Evolutionary conservation across 2,329 filamentous ascomycete genomes (phyloP).

Genomic region (Intubia oerlemansii): DNA sequence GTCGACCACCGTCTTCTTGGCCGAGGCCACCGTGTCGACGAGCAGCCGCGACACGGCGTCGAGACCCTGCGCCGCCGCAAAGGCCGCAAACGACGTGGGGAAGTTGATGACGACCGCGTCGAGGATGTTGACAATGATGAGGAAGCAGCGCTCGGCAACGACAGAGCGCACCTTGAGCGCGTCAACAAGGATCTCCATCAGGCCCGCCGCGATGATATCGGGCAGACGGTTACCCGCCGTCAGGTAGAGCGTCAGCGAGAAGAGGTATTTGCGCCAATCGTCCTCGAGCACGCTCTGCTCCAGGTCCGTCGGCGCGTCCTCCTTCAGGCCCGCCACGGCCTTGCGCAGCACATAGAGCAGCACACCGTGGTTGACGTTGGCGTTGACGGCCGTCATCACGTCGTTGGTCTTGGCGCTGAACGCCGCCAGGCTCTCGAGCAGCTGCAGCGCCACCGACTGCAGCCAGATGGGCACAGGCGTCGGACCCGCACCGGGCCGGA

Average conservation of each 20-base stretch:
- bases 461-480: slow-evolving; percentile 43
- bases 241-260: slow-evolving; percentile 69
- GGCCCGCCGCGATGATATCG: slow-evolving; percentile 69
- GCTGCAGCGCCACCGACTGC: slow-evolving; percentile 61
- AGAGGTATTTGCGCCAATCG: slow-evolving; percentile 73
- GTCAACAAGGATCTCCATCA: slow-evolving; percentile 79
- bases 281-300: slow-evolving; percentile 24
- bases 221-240: slow-evolving; percentile 53
- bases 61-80: slow-evolving; percentile 66
- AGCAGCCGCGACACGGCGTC: slow-evolving; percentile 81
- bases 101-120: slow-evolving; percentile 75
- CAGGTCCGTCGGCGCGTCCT: slow-evolving; percentile 44
- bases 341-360: slow-evolving; percentile 85
- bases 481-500: slow-evolving; percentile 56
- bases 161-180: slow-evolving; percentile 64
- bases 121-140: slow-evolving; percentile 67
- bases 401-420: slow-evolving; percentile 60
- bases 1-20: slow-evolving; percentile 44
- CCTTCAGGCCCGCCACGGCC: slow-evolving; percentile 61
- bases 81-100: slow-evolving; percentile 61
- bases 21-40: slow-evolving; percentile 52
- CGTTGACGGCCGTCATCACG: slow-evolving; percentile 74
- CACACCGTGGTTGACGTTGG: slow-evolving; percentile 90
- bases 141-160: slow-evolving; percentile 65
- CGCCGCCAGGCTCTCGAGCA: slow-evolving; percentile 69